Base-by-base conservation (phyloP, 1,139 yeast genomes). In the Keqinozyma sinolaborantium region DNA sequence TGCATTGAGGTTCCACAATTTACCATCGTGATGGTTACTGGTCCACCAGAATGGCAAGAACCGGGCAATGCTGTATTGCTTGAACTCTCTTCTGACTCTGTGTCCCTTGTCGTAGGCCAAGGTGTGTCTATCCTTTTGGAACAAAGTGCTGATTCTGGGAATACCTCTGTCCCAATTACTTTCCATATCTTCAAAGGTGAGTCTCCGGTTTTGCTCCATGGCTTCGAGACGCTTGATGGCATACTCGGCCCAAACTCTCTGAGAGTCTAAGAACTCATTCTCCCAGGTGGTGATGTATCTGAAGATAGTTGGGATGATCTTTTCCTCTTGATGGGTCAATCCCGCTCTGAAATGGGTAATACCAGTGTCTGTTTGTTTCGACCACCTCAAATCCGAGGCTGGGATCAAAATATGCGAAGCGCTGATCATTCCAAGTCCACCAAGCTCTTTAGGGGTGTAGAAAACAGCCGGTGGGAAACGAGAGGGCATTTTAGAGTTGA, bases 401-500 rank as follows among this genome's bases (percentile, higher is more conserved):
- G 98, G 98, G 43, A 94, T 92, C 44, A 92, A 67, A 31, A 92
- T 86, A 55, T 94, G 98, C 11, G 96, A 86, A 0, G 97, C 97
- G 67, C 96, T 86, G 16, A 94, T 66, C 98, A 94, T 94, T 13
- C 98, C 98, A 28, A 94, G 63, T 24, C 99, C 99, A 31, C 99
- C 98, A 7, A 94, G 63, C 53, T 94, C 99, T 47, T 88, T 92
- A 0, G 98, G 98, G 0, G 98, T 87, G 53, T 94, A 94, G 47
- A 94, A 94, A 1, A 94, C 98, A 2, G 97, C 97, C 0, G 98
- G 99, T 3, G 99, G 99, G 60, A 94, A 94, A 33, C 99, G 71
- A 0, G 96, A 81, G 0, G 99, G 99, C 99, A 94, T 94, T 58
- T 94, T 94, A 6, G 97, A 90, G 50, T 94, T 94, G 39, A 94